Percentiles rank a stretch among this genome's conserved stretches.
These are phyloP conservation scores for Cryptosporidium tyzzeri DNA, from an alignment of 169 alveolate species.

Conservation along the genomic window DNA sequence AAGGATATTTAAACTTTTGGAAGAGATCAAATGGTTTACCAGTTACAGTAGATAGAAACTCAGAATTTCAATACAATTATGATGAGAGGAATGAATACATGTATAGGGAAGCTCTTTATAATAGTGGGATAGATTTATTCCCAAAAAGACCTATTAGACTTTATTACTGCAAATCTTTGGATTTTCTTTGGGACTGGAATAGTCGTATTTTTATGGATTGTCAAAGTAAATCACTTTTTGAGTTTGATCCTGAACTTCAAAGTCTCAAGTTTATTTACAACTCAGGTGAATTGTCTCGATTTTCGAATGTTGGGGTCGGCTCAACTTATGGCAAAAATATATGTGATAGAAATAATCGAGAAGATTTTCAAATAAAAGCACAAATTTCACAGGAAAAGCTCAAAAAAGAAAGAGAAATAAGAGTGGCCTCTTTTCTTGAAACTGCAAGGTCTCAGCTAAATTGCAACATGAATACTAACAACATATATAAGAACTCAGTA, in stretches of 20 bases:
- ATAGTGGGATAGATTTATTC: background rate
- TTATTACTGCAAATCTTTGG: slow-evolving; percentile 2
- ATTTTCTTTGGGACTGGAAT: slow-evolving; percentile 54
- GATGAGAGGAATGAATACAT: background rate
- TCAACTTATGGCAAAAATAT: background rate
- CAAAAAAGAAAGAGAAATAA: slow-evolving; percentile 20
- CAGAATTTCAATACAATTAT: slow-evolving; percentile 2
- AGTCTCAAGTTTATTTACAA: slow-evolving; percentile 1
- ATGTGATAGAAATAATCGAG: background rate
- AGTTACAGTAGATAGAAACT: slow-evolving; percentile 17
- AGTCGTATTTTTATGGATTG: slow-evolving; percentile 39
- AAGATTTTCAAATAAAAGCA: background rate
- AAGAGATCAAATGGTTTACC: background rate
- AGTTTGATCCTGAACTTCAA: slow-evolving; percentile 28
- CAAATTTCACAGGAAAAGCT: background rate
- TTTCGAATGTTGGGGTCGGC: background rate
- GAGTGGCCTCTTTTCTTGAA: slow-evolving; percentile 45
- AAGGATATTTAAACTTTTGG: slow-evolving; percentile 42
- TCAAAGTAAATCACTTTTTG: slow-evolving; percentile 13
- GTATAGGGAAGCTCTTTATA: background rate
- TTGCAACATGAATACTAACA: background rate
- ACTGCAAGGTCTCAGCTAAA: slow-evolving; percentile 43
- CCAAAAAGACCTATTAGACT: background rate
- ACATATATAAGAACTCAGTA: background rate
- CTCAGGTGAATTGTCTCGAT: background rate